A percentile compares a stretch with the other conserved stretches of the same genome.
These are phyloP conservation scores for Coccomyxa sp. DNA, from an alignment of 139 green algal species.

Conservation along the genomic window DNA sequence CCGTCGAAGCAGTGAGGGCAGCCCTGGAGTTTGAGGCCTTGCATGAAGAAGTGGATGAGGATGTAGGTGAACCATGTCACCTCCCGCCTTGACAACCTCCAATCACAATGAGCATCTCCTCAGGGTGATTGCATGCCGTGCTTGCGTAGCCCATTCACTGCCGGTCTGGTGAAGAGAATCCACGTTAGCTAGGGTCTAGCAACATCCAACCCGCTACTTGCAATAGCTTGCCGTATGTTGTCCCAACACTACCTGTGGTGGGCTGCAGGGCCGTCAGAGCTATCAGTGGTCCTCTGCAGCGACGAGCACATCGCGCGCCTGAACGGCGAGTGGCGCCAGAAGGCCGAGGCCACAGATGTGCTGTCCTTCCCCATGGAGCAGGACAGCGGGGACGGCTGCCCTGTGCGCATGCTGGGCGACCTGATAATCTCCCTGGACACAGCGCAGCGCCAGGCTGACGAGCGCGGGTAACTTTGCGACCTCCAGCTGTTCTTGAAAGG, in stretches of 20 bases:
- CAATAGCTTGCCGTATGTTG: no score
- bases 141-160: no score
- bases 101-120: no score
- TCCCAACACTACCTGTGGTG: no score
- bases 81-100: no score
- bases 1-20: not conserved
- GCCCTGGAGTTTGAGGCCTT: not conserved
- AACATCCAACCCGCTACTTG: no score
- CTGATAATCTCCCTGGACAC: conserved; percentile 93
- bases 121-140: no score
- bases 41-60: not conserved
- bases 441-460: conserved; percentile 72
- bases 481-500: no score
- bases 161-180: no score
- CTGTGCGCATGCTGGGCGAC: conserved; percentile 72
- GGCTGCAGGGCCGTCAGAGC: conserved; percentile 26
- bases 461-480: conserved; percentile 77
- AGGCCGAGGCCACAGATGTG: conserved; percentile 86
- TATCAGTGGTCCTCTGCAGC: conserved; percentile 84
- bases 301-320: conserved; percentile 77
- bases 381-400: conserved; percentile 2
- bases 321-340: conserved; percentile 73
- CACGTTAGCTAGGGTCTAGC: no score
- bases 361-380: conserved; percentile 88
- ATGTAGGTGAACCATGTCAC: not conserved